Percentiles rank a stretch among this genome's conserved stretches.
These are phyloP conservation scores for Lizanozyma gosingica DNA, from an alignment of 1,139 yeast species.

Conservation along the genomic window DNA sequence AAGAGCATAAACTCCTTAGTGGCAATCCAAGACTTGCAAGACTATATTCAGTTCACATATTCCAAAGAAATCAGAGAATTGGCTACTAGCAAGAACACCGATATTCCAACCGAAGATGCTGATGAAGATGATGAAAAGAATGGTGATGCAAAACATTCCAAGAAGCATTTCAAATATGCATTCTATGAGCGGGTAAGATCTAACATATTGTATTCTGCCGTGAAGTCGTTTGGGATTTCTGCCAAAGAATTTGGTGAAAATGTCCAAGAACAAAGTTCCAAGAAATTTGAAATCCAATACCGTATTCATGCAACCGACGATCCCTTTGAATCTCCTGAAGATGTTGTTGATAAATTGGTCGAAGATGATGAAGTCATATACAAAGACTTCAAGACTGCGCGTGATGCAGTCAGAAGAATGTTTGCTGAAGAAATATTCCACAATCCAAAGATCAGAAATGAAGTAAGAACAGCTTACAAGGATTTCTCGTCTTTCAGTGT, in stretches of 20 bases:
- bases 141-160: constrained; percentile 18
- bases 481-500: constrained; percentile 65
- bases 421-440: constrained; percentile 74
- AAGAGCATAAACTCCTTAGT: constrained; percentile 56
- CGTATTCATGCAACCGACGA: constrained; percentile 75
- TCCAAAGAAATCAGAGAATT: constrained; percentile 57
- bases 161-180: constrained; percentile 65
- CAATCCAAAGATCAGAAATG: constrained; percentile 73
- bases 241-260: constrained; percentile 82
- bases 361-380: constrained; percentile 49
- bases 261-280: constrained; percentile 50
- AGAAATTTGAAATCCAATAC: constrained; percentile 38
- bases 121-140: constrained; percentile 12
- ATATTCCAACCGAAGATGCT: constrained; percentile 6
- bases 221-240: constrained; percentile 66
- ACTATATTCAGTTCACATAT: constrained; percentile 74
- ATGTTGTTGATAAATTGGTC: constrained; percentile 44
- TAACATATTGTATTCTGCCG: constrained; percentile 60
- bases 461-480: constrained; percentile 62
- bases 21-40: constrained; percentile 82
- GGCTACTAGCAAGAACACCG: constrained; percentile 14
- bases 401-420: constrained; percentile 66
- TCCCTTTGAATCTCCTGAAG: constrained; percentile 54
- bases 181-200: constrained; percentile 67
- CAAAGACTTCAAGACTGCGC: constrained; percentile 53